These are phyloP conservation scores for Alternaria sp. DNA, from an alignment of 2,329 filamentous ascomycete genomes.

Conservation along the genomic window DNA sequence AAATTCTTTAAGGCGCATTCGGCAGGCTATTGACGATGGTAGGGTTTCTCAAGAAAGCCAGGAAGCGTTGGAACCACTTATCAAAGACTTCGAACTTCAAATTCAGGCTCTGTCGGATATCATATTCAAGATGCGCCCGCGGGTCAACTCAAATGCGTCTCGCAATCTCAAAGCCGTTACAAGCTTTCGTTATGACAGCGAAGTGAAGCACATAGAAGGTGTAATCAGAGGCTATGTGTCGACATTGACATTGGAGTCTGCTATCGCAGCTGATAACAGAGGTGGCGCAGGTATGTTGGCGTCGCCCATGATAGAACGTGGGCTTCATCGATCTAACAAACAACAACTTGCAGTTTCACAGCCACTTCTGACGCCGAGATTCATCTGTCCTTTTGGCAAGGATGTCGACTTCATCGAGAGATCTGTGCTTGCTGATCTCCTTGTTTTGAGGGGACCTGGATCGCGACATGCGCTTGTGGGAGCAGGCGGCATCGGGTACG, in stretches of 20 bases:
- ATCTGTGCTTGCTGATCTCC: conserved; percentile 2
- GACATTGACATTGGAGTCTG: neutral
- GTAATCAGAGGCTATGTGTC: neutral
- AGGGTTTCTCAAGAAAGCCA: neutral
- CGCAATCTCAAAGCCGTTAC: neutral
- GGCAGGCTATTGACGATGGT: neutral
- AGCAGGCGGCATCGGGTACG: conserved; percentile 33
- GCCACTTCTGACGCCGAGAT: neutral
- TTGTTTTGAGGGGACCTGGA: conserved; percentile 12
- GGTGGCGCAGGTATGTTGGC: neutral
- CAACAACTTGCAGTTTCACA: neutral
- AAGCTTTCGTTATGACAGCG: neutral
- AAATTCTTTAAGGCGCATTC: neutral
- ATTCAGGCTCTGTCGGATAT: neutral
- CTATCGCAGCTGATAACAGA: neutral
- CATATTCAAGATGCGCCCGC: neutral
- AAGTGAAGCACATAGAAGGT: neutral
- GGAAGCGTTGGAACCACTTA: neutral
- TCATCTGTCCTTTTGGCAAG: conserved; percentile 17
- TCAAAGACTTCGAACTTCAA: neutral
- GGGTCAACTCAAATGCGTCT: neutral
- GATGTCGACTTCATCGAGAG: conserved; percentile 35
- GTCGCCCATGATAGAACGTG: neutral
- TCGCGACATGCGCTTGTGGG: conserved; percentile 28
- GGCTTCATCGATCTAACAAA: neutral